Evolutionary conservation across 2,329 filamentous ascomycete species (phyloP), one percentile per base, ranked within the genome.

Genomic region (Byssothecium circinans): DNA sequence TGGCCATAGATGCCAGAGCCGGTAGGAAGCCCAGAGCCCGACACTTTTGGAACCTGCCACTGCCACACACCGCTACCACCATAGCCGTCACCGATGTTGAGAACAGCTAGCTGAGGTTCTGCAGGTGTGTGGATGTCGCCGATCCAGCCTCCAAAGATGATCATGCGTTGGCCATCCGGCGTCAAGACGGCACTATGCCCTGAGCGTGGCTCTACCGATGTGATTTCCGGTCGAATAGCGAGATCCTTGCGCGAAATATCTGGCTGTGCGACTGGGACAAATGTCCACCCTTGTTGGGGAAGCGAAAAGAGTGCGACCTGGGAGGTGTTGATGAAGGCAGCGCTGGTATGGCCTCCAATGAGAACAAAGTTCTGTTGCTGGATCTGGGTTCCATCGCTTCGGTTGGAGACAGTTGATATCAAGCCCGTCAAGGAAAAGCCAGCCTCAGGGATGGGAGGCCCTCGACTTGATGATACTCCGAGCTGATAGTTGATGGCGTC

Each of bases 241-340:
- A 88, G 75, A 58, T 88, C 84, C 0, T 81, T 81, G 43, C 75
- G 80, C 2, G 71, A 57, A 6, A 55, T 53, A 4, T 70, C 61
- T 10, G 74, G 71, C 45, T 77, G 74, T 6, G 80, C 74, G n/a
- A 91, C 82, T 1, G 80, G 77, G 20, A 95, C 75, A 67, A 92
- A 96, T 22, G 83, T 86, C 92, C 92, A 97, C 43, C 82, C 86
- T 63, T 91, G 85, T 61, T 95, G 87, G 0, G 92, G 92, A 6
- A 96, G 76, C 44, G 85, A 91, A 78, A 91, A 96, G 1, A 96
- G 75, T 0, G 91, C 92, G 1, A 92, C 83, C 35, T 90, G 89
- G 47, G 89, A 95, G 87, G 95, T 96, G 68, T 96, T 95, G 73
- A 96, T 86, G 65, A 96, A 96, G 0, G 91, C 91, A 14, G 77